Evolutionary conservation across 768 basidiomycete genomes (phyloP), one percentile per base, ranked within the genome.

Genomic region (Gloeopeniophorella convolvens): DNA sequence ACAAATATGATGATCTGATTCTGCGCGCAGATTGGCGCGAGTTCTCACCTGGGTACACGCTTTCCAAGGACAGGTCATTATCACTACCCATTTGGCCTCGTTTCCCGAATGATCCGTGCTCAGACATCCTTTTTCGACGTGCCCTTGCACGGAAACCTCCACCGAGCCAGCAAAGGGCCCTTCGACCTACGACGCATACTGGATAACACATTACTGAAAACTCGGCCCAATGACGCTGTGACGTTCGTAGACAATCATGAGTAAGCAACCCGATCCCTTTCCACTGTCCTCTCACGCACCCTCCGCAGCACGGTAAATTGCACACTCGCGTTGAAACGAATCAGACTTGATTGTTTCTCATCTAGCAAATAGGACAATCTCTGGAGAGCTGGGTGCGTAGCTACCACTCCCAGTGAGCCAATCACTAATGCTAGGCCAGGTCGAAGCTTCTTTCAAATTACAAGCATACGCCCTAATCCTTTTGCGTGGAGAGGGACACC

Each of bases 241-340:
- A 91, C 89, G 0, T 91, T 91, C 60, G 89, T 91, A 6, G 89
- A 92, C 59, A 92, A 91, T 64, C 89, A 92, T 57, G 89, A 92
- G 89, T 89, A 55, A 66, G 83, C 68, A 31, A 44, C 31, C 23
- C 31, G 23, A 18, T 33, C 21, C 46, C 10, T 50, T 48, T 9
- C 15, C 35, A 6, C 28, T 45, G 24, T 53, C 56, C 39, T 36
- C 35, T 35, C 31, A 35, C 50, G 48, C 23, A 45, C 47, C 26
- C 31, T n/a, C 51, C 28, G 43, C 53, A 88, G 85, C 55, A 89
- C 86, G 62, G 86, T 87, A 68, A 68, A 64, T 7, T 12, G 30
- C 4, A 13, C 61, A 27, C 26, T 20, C 24, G 15, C 1, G 16
- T 55, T 30, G 27, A 37, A 7, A 26, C 20, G 45, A 7, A 36